These are phyloP conservation scores for Populus davidiana DNA, from an alignment of 345 rosid genomes.

Conservation along the genomic window DNA sequence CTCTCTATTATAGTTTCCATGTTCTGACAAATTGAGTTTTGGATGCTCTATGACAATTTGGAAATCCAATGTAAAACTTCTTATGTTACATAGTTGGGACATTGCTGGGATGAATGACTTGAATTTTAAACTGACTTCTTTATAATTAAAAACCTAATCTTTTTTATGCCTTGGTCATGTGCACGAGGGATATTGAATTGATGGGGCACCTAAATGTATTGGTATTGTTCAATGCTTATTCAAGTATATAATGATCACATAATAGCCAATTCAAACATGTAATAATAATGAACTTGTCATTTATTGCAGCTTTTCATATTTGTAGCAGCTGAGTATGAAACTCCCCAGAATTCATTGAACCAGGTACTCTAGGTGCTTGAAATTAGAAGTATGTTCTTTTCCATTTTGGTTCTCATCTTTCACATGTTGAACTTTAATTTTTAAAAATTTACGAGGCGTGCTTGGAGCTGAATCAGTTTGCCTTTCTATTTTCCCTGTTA, in stretches of 20 bases:
- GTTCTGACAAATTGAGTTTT: not conserved
- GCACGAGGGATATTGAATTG: not conserved
- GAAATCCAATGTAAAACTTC: not conserved
- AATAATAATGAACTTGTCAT: not conserved
- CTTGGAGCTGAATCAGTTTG: not conserved
- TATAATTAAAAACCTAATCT: not conserved
- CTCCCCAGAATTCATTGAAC: constrained; percentile 73
- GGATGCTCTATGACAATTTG: not conserved
- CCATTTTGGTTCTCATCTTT: not conserved
- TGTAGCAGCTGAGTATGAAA: constrained; percentile 84
- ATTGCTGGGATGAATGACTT: not conserved
- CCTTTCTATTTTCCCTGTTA: not conserved
- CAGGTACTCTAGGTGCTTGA: constrained; percentile 50
- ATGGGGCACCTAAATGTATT: not conserved
- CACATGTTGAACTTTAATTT: not conserved
- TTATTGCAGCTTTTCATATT: constrained; percentile 68
- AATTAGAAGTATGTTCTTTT: not conserved
- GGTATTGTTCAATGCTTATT: not conserved
- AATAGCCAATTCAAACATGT: not conserved
- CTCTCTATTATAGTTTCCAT: not conserved
- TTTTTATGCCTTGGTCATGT: not conserved
- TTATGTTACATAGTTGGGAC: not conserved
- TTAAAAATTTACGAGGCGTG: not conserved
- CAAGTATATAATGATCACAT: not conserved
- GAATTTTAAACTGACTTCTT: not conserved